phyloP scores from a whole-genome alignment of 1,139 yeast genomes.

The Meyerozyma elateridarum region DNA sequence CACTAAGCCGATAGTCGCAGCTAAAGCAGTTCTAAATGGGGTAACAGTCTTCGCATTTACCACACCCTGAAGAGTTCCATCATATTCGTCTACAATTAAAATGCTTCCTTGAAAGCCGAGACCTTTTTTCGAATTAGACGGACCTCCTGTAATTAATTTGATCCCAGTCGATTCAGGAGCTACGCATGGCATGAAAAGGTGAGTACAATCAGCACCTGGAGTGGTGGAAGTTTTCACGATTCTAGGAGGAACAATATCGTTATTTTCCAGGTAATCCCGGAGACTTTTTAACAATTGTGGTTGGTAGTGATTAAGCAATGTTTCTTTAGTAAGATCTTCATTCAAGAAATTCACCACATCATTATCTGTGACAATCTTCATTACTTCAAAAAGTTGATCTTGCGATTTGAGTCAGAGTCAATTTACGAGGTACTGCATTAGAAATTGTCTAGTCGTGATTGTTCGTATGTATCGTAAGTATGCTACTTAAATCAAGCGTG shows the following conservation, averaged over 20 bases:
- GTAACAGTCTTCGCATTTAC: slow-evolving; percentile 58
- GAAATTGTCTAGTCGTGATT: not conserved
- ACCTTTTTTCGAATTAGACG: slow-evolving; percentile 25
- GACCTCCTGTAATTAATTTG: slow-evolving; percentile 50
- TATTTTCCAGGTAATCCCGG: slow-evolving; percentile 15
- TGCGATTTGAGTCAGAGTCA: not conserved
- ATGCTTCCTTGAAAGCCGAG: slow-evolving; percentile 53
- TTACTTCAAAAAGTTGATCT: slow-evolving; percentile 8
- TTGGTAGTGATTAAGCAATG: slow-evolving; percentile 22
- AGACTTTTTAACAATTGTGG: slow-evolving; percentile 25
- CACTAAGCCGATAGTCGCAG: slow-evolving; percentile 45
- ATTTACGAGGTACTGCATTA: not conserved
- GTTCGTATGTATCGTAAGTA: too few relatives aligned
- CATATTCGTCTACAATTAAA: slow-evolving; percentile 42
- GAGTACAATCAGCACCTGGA: slow-evolving; percentile 33
- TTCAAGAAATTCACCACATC: slow-evolving; percentile 18
- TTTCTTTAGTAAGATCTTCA: slow-evolving; percentile 13
- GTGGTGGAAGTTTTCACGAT: slow-evolving; percentile 26
- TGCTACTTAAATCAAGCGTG: not conserved
- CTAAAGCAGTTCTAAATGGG: slow-evolving; percentile 66
- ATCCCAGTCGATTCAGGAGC: slow-evolving; percentile 44
- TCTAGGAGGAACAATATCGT: slow-evolving; percentile 33
- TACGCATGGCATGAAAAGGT: slow-evolving; percentile 62
- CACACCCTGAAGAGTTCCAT: slow-evolving; percentile 50
- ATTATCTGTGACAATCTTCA: slow-evolving; percentile 28